Evolutionary conservation across 2,329 filamentous ascomycete species (phyloP), one percentile per base, ranked within the genome.

Genomic region (Pyrenophora seminiperda): DNA sequence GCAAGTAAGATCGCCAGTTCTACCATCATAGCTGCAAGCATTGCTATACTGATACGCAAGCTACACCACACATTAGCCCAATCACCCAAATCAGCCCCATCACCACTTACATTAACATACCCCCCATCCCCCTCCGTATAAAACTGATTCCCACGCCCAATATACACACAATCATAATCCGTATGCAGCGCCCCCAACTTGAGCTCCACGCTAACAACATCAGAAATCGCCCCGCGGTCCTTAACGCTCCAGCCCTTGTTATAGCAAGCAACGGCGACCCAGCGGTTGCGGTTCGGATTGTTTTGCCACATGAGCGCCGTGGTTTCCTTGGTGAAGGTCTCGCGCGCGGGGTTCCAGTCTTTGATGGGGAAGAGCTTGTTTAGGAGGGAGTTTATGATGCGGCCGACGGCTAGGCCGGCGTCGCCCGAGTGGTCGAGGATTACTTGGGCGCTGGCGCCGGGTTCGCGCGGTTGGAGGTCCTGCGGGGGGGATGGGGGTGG

Each of bases 151-250:
- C 34, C 13, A 5, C 24, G 29, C 5, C 30, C 30, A 10, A 47
- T 33, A 10, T 40, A 47, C 44, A 47, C 41, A 29, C 44, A 47
- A 19, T 47, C 44, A 7, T 47, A 47, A 14, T 40, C 11, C 14
- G 36, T 41, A 19, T 47, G 29, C 1, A 47, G 20, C n/a, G 20
- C 17, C n/a, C 43, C 43, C n/a, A 40, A 10, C 6, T 13, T 22
- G 11, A 47, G 37, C 29, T 14, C 19, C 36, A 40, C 22, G 27
- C 36, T 40, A 19, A 47, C 36, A n/a, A 40, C 36, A 14, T 40
- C 44, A 9, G 29, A 32, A 18, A 47, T 39, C n/a, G 14, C 20
- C 11, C 27, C 5, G 7, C 15, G 15, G 29, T 47, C 17, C 36
- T 41, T 47, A 29, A 34, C 22, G 14, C 5, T 6, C 18, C 22